These are phyloP conservation scores for Alopecurus myosuroides DNA, from an alignment of 176 grass and related monocot species.

Conservation along the genomic window DNA sequence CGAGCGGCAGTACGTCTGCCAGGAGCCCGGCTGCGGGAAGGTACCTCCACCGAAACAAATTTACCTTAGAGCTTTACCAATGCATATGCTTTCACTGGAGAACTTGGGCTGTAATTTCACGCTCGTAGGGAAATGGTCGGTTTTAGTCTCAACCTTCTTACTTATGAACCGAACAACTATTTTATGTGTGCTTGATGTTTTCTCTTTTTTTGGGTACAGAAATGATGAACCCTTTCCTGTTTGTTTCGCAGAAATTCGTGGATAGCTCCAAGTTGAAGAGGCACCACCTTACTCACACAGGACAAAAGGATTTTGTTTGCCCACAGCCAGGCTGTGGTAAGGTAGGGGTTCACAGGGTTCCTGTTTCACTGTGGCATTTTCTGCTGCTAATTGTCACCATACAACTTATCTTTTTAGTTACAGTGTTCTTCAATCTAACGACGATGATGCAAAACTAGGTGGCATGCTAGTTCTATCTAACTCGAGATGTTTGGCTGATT, in stretches of 20 bases:
- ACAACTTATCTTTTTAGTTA: neutral
- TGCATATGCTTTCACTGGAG: neutral
- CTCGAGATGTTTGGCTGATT: neutral
- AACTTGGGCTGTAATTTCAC: neutral
- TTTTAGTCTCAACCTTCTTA: no score
- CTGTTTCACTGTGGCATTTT: neutral
- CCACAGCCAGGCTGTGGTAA: conserved; percentile 77
- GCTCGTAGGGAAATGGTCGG: neutral
- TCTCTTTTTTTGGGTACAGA: neutral
- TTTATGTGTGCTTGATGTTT: neutral
- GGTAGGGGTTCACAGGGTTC: conserved; percentile 24
- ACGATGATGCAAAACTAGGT: neutral
- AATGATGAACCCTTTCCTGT: neutral
- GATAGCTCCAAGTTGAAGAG: conserved; percentile 95
- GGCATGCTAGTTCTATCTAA: neutral
- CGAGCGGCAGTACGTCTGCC: conserved; percentile 66
- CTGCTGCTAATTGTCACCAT: neutral
- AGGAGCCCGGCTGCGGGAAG: conserved; percentile 72
- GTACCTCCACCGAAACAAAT: conserved; percentile 20
- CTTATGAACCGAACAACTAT: neutral
- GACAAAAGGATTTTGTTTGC: conserved; percentile 84
- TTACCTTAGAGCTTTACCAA: neutral
- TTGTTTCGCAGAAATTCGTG: conserved; percentile 73
- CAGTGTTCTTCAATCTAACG: conserved; percentile 3
- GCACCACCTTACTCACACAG: conserved; percentile 79